These are phyloP conservation scores for Fusarium proliferatum DNA, from an alignment of 2,329 filamentous ascomycete species.

Conservation along the genomic window DNA sequence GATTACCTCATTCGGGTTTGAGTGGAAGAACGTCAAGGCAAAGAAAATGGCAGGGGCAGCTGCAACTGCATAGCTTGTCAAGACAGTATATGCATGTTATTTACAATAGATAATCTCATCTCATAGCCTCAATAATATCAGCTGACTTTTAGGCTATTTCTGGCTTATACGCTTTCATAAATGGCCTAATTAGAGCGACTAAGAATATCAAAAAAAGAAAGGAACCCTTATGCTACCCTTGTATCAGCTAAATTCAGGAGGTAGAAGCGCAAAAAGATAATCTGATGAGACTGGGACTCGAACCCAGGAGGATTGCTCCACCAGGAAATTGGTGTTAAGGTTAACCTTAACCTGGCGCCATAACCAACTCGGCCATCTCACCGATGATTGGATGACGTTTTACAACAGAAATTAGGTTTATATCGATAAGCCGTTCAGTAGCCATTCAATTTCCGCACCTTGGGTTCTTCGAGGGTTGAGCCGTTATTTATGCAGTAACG, in stretches of 20 bases:
- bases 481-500: background rate
- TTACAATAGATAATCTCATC: background rate
- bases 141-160: background rate
- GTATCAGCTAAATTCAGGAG: too few species aligned
- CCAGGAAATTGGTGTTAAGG: constrained; percentile 29
- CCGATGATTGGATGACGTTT: constrained; percentile 7
- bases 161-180: too few species aligned
- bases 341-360: constrained; percentile 32
- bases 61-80: accelerated
- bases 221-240: accelerated
- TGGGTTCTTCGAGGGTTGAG: too few species aligned
- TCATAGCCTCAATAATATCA: background rate
- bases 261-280: too few species aligned
- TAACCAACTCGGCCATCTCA: constrained; percentile 33
- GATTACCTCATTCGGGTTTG: background rate
- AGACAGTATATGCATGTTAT: accelerated
- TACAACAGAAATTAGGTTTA: accelerated
- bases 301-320: constrained; percentile 32
- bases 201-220: background rate
- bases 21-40: constrained; percentile 20
- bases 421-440: too few species aligned
- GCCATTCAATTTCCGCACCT: background rate
- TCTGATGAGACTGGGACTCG: constrained; percentile 30
- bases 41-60: background rate
- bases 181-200: too few species aligned